A percentile compares a stretch with the other conserved stretches of the same genome.
phyloP scores from a whole-genome alignment of 1,284 basidiomycete species.

The Fomitopsis betulina region DNA sequence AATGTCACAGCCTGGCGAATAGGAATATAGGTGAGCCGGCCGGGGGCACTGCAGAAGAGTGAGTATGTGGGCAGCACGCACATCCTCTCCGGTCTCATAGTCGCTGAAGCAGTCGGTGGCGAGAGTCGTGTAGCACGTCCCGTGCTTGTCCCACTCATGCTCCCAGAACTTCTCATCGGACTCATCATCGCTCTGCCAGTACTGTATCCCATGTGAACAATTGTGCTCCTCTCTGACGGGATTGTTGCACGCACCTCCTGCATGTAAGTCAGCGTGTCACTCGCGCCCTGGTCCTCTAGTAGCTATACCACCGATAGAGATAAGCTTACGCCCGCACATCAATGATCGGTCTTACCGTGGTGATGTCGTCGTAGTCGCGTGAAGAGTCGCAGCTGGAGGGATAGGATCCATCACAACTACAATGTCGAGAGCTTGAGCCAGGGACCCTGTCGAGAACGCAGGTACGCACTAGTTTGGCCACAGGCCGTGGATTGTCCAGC shows the following conservation, averaged over 20 bases:
- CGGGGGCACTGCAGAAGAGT: not conserved
- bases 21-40: not conserved
- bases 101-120: conserved; percentile 51
- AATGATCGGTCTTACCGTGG: conserved; percentile 12
- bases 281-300: conserved; percentile 53
- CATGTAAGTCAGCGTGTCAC: conserved; percentile 66
- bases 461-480: conserved; percentile 64
- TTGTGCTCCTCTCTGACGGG: not conserved
- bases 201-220: conserved; percentile 28
- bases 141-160: conserved; percentile 72
- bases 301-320: conserved; percentile 35
- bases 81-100: conserved; percentile 56
- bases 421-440: conserved; percentile 1
- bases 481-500: conserved; percentile 76
- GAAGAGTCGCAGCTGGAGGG: conserved; percentile 59
- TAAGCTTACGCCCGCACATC: not conserved
- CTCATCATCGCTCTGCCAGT: conserved; percentile 64
- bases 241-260: conserved; percentile 32
- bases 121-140: conserved; percentile 74
- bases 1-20: conserved; percentile 59
- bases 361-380: conserved; percentile 56
- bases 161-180: conserved; percentile 66
- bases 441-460: not conserved
- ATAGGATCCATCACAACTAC: conserved; percentile 68
- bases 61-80: conserved; percentile 14